Percentiles rank a stretch among this genome's conserved stretches.
phyloP scores from a whole-genome alignment of 148 eudicot genomes.

The Linanthus parryae region DNA sequence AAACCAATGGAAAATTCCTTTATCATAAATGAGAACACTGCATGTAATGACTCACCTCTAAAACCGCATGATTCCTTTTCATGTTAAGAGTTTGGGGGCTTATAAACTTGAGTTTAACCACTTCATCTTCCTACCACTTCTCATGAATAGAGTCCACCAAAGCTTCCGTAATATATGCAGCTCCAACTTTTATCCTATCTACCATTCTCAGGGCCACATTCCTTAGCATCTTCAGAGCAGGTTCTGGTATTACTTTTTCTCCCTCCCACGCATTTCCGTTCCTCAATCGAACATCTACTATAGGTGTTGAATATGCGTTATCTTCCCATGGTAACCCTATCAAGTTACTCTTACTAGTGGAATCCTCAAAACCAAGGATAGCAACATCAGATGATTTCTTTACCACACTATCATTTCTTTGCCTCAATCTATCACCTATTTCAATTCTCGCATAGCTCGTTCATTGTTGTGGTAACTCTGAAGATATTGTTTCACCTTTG shows the following conservation, averaged over 20 bases:
- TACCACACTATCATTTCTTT: too few relatives aligned
- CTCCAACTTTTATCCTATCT: conserved; percentile 70
- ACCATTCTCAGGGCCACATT: conserved; percentile 78
- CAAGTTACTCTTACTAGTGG: conserved; percentile 8
- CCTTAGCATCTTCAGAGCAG: conserved; percentile 70
- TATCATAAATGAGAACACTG: not conserved
- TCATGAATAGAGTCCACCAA: conserved; percentile 68
- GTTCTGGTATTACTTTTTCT: conserved; percentile 61
- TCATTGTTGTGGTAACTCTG: too few relatives aligned
- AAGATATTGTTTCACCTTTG: too few relatives aligned
- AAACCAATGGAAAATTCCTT: not conserved
- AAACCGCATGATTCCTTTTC: conserved; percentile 66
- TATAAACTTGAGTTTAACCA: conserved; percentile 79
- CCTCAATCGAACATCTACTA: conserved; percentile 13
- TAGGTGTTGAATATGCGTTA: conserved; percentile 10
- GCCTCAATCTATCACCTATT: too few relatives aligned
- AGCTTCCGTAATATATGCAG: conserved; percentile 64
- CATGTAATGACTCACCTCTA: conserved; percentile 50
- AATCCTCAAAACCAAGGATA: conserved; percentile 11
- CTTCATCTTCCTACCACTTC: conserved; percentile 76
- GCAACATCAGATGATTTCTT: too few relatives aligned
- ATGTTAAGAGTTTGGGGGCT: conserved; percentile 54
- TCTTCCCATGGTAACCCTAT: conserved; percentile 52
- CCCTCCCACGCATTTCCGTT: conserved; percentile 47
- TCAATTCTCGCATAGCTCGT: too few relatives aligned